Base-by-base conservation (phyloP, 306 rosid genomes). In the Cicer pinnatifidum region DNA sequence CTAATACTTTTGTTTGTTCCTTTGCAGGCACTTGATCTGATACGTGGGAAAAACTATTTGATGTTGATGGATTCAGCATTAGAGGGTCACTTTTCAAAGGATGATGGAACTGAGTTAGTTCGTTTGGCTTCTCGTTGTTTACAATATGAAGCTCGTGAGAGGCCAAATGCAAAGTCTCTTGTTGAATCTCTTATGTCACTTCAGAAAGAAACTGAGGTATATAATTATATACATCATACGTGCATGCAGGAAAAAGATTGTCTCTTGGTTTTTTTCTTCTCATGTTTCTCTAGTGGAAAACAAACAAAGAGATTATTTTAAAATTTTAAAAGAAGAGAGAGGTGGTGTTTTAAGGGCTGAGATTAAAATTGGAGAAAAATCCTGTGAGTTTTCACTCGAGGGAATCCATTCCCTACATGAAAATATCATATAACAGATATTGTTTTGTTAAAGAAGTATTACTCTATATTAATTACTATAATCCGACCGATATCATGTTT, bases 11-110 rank as follows among this genome's bases (percentile, higher is more conserved):
- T 37, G n/a, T 54, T 20, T 56, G 63, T 72, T 52, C 13, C 11
- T 80, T 19, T 73, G 38, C 80, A 94, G 98, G 98, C 98, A 58
- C 96, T 94, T 23, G 98, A 94, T 67, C 82, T 94, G 74, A 94
- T 94, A 61, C 96, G 98, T 1, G 92, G 92, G 60, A 94, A 89
- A 85, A 94, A 94, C 84, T 91, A 89, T 79, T 60, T 85, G 86
- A 91, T 91, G 98, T 69, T 94, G 75, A 94, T 94, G 97, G 98
- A 94, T 82, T 94, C 98, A 46, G 96, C 95, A 19, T 75, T 91
- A 77, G 97, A 91, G 81, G 98, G 97, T 43, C 91, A 94, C 61
- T 94, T 94, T 78, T 91, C 97, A 41, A 94, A 94, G 69, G 97
- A 94, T 75, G 98, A 91, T 43, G 97, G 97, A 88, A 91, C 98